These are phyloP conservation scores for Lophium mytilinum DNA, from an alignment of 495 filamentous ascomycete species.

Conservation along the genomic window DNA sequence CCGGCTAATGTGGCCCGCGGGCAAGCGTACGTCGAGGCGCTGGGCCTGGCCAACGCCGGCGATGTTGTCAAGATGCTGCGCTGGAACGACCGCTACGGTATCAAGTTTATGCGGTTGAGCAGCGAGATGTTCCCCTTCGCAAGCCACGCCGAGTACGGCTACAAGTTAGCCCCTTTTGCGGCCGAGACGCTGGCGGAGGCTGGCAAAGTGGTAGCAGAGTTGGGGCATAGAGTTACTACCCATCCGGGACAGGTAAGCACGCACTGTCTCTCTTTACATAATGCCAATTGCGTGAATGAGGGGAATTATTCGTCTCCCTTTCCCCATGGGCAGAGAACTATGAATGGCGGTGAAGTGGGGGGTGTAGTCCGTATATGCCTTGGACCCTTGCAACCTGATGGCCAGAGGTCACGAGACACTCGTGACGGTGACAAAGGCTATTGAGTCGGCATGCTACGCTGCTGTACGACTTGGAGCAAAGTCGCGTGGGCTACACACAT, in stretches of 20 bases:
- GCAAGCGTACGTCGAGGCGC: conserved; percentile 60
- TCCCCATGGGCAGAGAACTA: too few relatives aligned
- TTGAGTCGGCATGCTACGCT: too few relatives aligned
- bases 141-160: conserved; percentile 78
- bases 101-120: conserved; percentile 86
- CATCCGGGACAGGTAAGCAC: conserved; percentile 69
- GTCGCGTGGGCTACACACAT: too few relatives aligned
- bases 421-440: too few relatives aligned
- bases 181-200: conserved; percentile 66
- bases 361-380: too few relatives aligned
- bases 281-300: too few relatives aligned
- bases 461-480: too few relatives aligned
- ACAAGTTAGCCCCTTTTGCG: conserved; percentile 80
- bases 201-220: conserved; percentile 67
- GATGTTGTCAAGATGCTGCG: conserved; percentile 79
- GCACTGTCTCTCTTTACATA: not conserved
- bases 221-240: conserved; percentile 79
- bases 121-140: conserved; percentile 98
- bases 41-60: conserved; percentile 74
- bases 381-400: too few relatives aligned
- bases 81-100: conserved; percentile 91
- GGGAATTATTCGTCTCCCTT: too few relatives aligned
- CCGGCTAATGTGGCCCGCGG: conserved; percentile 55
- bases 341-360: too few relatives aligned
- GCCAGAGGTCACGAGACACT: too few relatives aligned